Evolutionary conservation across 2,329 filamentous ascomycete species (phyloP).

Genomic region (Dactylellina haptotyla): DNA sequence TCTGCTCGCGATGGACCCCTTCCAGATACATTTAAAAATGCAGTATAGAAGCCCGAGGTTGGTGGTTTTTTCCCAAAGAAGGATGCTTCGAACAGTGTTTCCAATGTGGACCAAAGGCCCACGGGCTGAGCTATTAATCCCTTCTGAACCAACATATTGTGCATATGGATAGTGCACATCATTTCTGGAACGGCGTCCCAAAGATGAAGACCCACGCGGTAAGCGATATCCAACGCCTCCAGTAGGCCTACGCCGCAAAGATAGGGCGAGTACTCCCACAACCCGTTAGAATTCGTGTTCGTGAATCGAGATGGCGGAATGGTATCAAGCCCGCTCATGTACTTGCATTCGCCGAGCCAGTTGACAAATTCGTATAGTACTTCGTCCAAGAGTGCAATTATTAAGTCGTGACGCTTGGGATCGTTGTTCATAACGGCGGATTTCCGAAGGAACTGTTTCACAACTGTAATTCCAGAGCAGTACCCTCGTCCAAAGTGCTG

Average conservation of each 20-base stretch:
- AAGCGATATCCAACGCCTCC: slow-evolving; percentile 63
- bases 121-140: slow-evolving; percentile 61
- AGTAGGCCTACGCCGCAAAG: slow-evolving; percentile 64
- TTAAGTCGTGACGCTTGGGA: neutral
- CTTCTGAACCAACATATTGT: slow-evolving; percentile 65
- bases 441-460: neutral
- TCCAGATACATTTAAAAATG: neutral
- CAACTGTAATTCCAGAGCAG: slow-evolving; percentile 57
- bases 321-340: slow-evolving; percentile 59
- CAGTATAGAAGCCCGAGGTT: slow-evolving; percentile 54
- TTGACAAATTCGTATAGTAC: neutral
- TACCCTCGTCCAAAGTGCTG: slow-evolving; percentile 59
- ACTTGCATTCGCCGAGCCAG: slow-evolving; percentile 60
- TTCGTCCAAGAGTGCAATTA: neutral
- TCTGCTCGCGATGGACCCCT: neutral
- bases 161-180: slow-evolving; percentile 63
- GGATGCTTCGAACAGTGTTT: slow-evolving; percentile 56
- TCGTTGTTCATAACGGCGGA: neutral
- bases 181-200: slow-evolving; percentile 63
- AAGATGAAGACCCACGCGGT: slow-evolving; percentile 60
- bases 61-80: slow-evolving; percentile 60
- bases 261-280: slow-evolving; percentile 66
- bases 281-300: slow-evolving; percentile 62
- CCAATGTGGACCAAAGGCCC: slow-evolving; percentile 59
- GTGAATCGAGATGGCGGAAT: slow-evolving; percentile 64